A percentile compares a stretch with the other conserved stretches of the same genome.
Evolutionary conservation across 768 basidiomycete genomes (phyloP).

Genomic region (Cantharellus anzutake): DNA sequence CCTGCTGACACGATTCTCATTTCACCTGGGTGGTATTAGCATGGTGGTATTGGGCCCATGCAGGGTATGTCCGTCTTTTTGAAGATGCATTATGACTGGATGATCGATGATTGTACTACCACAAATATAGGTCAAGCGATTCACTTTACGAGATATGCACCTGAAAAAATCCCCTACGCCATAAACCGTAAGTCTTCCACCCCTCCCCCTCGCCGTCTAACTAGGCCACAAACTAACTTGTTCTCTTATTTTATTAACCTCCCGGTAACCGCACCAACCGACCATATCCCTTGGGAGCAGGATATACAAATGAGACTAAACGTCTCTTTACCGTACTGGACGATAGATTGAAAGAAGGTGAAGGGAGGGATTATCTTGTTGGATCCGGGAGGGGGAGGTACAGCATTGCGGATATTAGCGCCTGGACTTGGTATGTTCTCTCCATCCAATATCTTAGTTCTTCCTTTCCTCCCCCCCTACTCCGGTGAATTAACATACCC

Average conservation of each 20-base stretch:
- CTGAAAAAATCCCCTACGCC: conserved; percentile 30
- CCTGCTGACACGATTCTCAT: conserved; percentile 39
- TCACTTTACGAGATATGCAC: conserved; percentile 32
- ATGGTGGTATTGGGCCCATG: conserved; percentile 17
- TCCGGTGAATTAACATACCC: too few species aligned
- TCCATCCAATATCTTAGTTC: too few species aligned
- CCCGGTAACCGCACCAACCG: neutral
- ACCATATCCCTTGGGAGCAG: neutral
- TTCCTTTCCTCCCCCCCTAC: too few species aligned
- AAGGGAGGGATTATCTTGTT: conserved; percentile 58
- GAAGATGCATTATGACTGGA: too few species aligned
- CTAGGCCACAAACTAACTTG: neutral
- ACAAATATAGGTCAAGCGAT: neutral
- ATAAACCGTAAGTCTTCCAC: neutral
- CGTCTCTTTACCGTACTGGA: conserved; percentile 68
- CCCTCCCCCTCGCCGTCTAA: conserved; percentile 12
- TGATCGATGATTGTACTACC: too few species aligned
- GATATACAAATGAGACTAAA: conserved; percentile 65
- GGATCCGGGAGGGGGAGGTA: conserved; percentile 49
- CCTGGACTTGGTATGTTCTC: conserved; percentile 33
- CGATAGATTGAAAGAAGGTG: conserved; percentile 28
- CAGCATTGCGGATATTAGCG: conserved; percentile 54
- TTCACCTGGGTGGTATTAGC: conserved; percentile 30
- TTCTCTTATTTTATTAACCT: neutral
- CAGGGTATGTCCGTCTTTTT: neutral